phyloP scores from a whole-genome alignment of 2,329 filamentous ascomycete species.

The Diaporthe nobilis region DNA sequence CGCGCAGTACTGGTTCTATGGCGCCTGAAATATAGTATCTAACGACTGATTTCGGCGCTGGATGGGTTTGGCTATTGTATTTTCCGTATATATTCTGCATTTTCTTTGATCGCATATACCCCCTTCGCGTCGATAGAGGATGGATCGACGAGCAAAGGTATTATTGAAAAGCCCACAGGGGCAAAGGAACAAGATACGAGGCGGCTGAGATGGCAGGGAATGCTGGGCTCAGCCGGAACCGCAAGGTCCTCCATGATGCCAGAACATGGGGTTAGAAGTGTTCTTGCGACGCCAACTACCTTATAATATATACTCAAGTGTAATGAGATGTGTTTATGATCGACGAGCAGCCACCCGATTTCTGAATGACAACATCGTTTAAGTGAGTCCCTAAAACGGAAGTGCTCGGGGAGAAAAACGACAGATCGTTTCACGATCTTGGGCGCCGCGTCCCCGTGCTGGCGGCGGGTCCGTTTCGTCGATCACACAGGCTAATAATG shows the following conservation, averaged over 20 bases:
- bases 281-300: background rate
- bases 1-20: slow-evolving; percentile 72
- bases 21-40: slow-evolving; percentile 31
- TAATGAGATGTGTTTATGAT: slow-evolving; percentile 1
- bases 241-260: background rate
- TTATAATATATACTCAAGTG: slow-evolving; percentile 6
- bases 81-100: slow-evolving; percentile 19
- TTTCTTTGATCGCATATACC: slow-evolving; percentile 1
- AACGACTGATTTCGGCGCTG: background rate
- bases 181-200: background rate
- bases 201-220: background rate
- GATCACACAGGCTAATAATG: slow-evolving; percentile 30
- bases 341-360: background rate
- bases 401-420: background rate
- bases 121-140: slow-evolving; percentile 1
- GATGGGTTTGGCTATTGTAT: background rate
- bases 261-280: slow-evolving; percentile 12
- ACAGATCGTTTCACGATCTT: slow-evolving; percentile 32
- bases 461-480: slow-evolving; percentile 20
- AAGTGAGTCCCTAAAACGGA: background rate
- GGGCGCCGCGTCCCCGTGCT: slow-evolving; percentile 5
- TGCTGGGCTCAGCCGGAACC: background rate
- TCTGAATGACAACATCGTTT: background rate
- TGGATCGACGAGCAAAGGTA: slow-evolving; percentile 25
- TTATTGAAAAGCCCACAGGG: slow-evolving; percentile 17